Base-by-base conservation (phyloP, 257 asterid genomes). In the Nicotiana undulata region DNA sequence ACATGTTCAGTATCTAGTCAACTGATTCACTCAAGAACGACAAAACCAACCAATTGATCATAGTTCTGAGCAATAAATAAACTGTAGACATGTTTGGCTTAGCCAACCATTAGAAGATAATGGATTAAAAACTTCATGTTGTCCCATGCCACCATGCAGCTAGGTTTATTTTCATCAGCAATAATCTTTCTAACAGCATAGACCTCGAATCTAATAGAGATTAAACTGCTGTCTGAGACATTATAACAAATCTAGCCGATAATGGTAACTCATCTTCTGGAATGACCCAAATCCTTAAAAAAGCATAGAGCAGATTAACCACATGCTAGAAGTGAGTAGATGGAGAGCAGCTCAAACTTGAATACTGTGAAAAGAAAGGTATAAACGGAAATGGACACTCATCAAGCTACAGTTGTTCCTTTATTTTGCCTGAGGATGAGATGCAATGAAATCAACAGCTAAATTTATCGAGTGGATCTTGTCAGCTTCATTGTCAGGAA, bases 401-500 rank as follows among this genome's bases (percentile, higher is more conserved):
- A 4, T 78, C 75, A 61, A 8, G 74, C 22, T 46, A 72, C 40
- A 37, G 31, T 40, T 22, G 51, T 16, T 49, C 52, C 51, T 17
- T 81, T 55, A 87, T 68, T 85, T 87, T 31, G 87, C 88, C 64
- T 81, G 88, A 9, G 90, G 88, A 65, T 85, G 86, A 85, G 88
- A 85, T 37, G 88, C 84, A 81, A 87, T 85, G 83, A 85, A 87
- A 75, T 85, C 87, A 20, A 87, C 87, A 2, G 87, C 90, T 32
- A 85, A 81, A 68, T 60, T 67, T 76, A 83, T 79, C 17, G 83
- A 76, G 77, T 66, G 82, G 85, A 87, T 87, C 51, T 83, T 87
- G 77, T 87, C 87, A 16, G 87, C 88, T 81, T 87, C 90, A 51
- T 81, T 81, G 74, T 85, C 87, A 0, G 88, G 90, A 76, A 87